Percentiles rank a stretch among this genome's conserved stretches.
These are phyloP conservation scores for Kuraishia ogatae DNA, from an alignment of 805 yeast genomes.

Conservation along the genomic window DNA sequence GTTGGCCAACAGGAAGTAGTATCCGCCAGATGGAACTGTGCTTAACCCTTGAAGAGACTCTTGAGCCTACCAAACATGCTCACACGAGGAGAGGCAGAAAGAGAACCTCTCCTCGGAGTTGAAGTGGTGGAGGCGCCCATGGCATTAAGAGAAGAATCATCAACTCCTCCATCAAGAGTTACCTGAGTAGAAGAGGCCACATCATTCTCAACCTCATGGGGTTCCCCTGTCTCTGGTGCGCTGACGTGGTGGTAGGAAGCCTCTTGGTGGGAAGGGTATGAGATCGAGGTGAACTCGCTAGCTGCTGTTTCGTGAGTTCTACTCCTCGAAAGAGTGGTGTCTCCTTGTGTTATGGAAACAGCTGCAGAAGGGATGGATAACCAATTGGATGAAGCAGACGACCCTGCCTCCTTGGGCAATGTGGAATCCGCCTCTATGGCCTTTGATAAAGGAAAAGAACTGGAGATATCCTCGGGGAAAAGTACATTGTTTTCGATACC, in stretches of 20 bases:
- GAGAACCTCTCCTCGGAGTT: neutral
- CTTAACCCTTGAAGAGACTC: slow-evolving; percentile 12
- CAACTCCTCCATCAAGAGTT: slow-evolving; percentile 10
- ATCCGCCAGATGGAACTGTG: neutral
- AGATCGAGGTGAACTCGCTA: slow-evolving; percentile 23
- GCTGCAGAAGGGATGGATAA: neutral
- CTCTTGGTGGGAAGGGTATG: slow-evolving; percentile 15
- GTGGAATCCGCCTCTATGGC: neutral
- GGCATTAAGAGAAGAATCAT: slow-evolving; percentile 3
- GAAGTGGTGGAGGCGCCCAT: neutral
- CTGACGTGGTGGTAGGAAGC: slow-evolving; percentile 3
- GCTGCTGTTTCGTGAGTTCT: slow-evolving; percentile 13
- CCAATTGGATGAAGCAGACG: neutral
- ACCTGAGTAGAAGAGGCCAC: slow-evolving; percentile 17
- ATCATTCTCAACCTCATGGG: slow-evolving; percentile 11
- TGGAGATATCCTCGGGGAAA: slow-evolving; percentile 19
- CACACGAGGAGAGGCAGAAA: slow-evolving; percentile 1
- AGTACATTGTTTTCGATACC: slow-evolving; percentile 49
- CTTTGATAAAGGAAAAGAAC: slow-evolving; percentile 4
- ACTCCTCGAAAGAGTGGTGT: neutral
- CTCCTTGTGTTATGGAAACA: neutral
- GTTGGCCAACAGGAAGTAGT: no score
- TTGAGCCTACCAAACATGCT: slow-evolving; percentile 13
- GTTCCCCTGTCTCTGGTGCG: slow-evolving; percentile 2
- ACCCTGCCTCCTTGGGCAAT: neutral